Conservation (phyloP, 2,329 filamentous ascomycete genomes). For the Neonectria hederae region DNA sequence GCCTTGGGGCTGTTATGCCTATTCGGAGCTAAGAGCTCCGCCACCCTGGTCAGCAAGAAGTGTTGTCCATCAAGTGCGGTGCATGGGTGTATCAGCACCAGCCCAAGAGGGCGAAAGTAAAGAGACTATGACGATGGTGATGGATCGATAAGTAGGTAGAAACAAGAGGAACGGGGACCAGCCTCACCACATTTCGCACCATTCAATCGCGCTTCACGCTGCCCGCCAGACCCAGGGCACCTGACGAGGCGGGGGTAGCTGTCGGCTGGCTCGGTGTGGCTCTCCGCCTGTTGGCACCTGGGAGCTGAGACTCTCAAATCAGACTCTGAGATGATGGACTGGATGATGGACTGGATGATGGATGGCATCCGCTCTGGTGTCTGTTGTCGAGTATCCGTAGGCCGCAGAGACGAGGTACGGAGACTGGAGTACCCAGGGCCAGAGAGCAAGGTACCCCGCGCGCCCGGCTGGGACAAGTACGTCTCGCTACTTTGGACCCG, state of each 20-base stretch:
- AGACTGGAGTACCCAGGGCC: slow-evolving; percentile 19
- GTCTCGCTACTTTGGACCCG: slow-evolving; percentile 34
- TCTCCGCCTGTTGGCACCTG: slow-evolving; percentile 6
- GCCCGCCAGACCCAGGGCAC: neutral
- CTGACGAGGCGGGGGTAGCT: neutral
- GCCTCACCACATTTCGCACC: slow-evolving; percentile 1
- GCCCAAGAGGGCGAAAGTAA: neutral
- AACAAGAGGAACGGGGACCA: neutral
- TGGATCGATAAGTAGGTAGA: neutral
- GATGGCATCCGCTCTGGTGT: slow-evolving; percentile 10
- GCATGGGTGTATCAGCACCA: neutral
- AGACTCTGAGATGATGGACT: neutral
- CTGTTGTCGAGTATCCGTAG: neutral
- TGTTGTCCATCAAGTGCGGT: slow-evolving; percentile 9
- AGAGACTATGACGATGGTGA: neutral
- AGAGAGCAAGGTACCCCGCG: slow-evolving; percentile 33
- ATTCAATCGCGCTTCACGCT: slow-evolving; percentile 3
- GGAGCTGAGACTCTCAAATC: slow-evolving; percentile 9
- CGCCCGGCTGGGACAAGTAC: slow-evolving; percentile 31
- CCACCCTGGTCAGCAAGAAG: slow-evolving; percentile 21
- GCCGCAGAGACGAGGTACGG: neutral
- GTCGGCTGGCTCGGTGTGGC: slow-evolving; percentile 2
- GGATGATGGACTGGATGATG: neutral
- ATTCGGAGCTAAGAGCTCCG: slow-evolving; percentile 22
- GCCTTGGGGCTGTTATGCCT: slow-evolving; percentile 16